phyloP scores from a whole-genome alignment of 805 yeast genomes.

The Yarrowia sp. region DNA sequence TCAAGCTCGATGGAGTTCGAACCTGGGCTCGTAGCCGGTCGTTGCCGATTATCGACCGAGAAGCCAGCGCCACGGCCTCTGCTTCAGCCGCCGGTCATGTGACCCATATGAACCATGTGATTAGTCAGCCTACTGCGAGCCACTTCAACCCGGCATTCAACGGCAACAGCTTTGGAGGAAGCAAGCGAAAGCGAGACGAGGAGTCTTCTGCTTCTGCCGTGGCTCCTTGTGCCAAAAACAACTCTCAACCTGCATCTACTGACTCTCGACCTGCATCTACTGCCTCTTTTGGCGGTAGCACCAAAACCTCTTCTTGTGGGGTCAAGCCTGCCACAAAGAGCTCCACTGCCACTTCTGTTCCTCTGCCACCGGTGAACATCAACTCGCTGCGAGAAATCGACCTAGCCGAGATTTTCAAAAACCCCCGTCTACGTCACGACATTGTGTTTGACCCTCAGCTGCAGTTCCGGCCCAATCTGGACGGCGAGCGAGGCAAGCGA shows the following conservation, averaged over 20 bases:
- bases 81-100: constrained; percentile 25
- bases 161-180: constrained; percentile 7
- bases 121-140: constrained; percentile 13
- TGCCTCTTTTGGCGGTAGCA: constrained; percentile 11
- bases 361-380: constrained; percentile 76
- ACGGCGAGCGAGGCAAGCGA: constrained; percentile 86
- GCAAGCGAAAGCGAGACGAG: constrained; percentile 28
- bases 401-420: constrained; percentile 83
- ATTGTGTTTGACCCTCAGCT: constrained; percentile 89
- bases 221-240: neutral
- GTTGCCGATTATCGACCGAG: constrained; percentile 21
- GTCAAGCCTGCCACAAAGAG: constrained; percentile 2
- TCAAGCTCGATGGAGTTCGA: constrained; percentile 17
- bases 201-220: neutral
- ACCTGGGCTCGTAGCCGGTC: constrained; percentile 32
- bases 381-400: constrained; percentile 86
- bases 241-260: no score
- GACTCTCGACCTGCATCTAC: constrained; percentile 26
- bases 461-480: constrained; percentile 89
- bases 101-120: constrained; percentile 28
- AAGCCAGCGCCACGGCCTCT: constrained; percentile 14
- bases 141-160: constrained; percentile 26
- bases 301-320: neutral
- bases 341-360: neutral
- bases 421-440: constrained; percentile 93